A percentile compares a stretch with the other conserved stretches of the same genome.
Conservation (phyloP, 352 stramenopile species). For the Globisporangium carolinianum region DNA sequence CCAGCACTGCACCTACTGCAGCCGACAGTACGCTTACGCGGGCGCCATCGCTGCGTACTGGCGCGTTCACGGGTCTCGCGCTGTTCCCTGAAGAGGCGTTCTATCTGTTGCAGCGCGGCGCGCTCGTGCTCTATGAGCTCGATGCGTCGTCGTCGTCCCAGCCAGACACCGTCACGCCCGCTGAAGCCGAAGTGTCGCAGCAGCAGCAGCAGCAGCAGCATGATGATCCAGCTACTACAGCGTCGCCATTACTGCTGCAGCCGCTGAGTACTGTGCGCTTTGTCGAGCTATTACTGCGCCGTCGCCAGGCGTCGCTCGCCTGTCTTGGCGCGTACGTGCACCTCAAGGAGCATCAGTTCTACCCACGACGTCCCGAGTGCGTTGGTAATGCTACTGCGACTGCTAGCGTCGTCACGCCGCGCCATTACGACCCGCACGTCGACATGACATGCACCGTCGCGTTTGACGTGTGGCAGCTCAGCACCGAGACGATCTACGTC, state of each 20-base stretch:
- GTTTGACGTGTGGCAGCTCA: conserved; percentile 58
- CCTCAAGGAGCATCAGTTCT: conserved; percentile 61
- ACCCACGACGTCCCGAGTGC: conserved; percentile 30
- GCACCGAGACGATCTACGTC: conserved; percentile 18
- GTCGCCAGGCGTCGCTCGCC: conserved; percentile 23
- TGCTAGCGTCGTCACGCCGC: background rate
- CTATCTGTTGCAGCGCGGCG: conserved; percentile 53
- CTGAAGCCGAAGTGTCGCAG: background rate
- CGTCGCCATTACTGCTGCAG: background rate
- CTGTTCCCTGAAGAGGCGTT: conserved; percentile 65
- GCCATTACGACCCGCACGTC: conserved; percentile 8
- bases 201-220: background rate
- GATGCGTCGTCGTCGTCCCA: background rate
- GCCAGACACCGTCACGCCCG: background rate
- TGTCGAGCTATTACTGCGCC: conserved; percentile 16
- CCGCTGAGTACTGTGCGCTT: conserved; percentile 24
- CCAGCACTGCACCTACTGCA: background rate
- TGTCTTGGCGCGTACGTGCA: conserved; percentile 52
- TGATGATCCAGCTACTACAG: too few relatives aligned
- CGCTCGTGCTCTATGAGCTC: conserved; percentile 37
- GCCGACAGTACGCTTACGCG: background rate
- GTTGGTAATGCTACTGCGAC: too few relatives aligned
- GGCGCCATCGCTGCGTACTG: conserved; percentile 19
- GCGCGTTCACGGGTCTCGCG: conserved; percentile 45
- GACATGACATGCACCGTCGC: conserved; percentile 18